phyloP scores from a whole-genome alignment of 192 early-diverging fungal species.

The Coemansia sp. region DNA sequence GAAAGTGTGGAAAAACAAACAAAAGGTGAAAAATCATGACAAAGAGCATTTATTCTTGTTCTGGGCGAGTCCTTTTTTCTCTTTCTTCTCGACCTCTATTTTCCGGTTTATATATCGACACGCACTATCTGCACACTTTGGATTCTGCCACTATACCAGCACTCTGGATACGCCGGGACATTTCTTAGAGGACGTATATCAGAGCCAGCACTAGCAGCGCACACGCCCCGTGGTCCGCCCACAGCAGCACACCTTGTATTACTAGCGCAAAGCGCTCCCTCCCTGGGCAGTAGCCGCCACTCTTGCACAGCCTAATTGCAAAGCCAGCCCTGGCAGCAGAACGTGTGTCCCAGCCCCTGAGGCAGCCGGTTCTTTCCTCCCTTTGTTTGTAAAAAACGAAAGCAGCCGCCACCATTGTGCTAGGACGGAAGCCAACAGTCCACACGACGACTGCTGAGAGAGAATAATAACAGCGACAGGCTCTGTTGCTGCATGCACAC shows the following conservation, averaged over 20 bases:
- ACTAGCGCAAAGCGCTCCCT: no score
- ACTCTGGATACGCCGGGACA: not conserved
- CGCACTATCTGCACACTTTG: constrained; percentile 10
- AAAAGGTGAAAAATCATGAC: not conserved
- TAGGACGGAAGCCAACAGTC: constrained; percentile 1
- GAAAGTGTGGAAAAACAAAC: not conserved
- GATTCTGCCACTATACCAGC: not conserved
- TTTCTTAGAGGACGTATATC: not conserved
- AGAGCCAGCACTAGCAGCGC: not conserved
- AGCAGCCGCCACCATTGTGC: constrained; percentile 5
- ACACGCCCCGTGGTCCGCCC: no score
- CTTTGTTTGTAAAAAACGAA: constrained; percentile 5
- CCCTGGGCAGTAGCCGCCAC: not conserved
- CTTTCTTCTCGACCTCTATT: constrained; percentile 7
- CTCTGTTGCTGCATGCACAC: no score
- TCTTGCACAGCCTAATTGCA: constrained; percentile 1
- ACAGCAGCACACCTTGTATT: not conserved
- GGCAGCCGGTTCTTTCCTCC: not conserved
- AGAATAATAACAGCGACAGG: no score
- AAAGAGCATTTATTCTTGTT: not conserved
- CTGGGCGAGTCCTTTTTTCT: not conserved
- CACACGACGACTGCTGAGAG: constrained; percentile 6
- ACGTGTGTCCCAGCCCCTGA: constrained; percentile 2
- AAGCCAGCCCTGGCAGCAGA: not conserved
- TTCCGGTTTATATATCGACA: not conserved